phyloP scores from a whole-genome alignment of 192 early-diverging fungal species.

The Linnemannia zychae region DNA sequence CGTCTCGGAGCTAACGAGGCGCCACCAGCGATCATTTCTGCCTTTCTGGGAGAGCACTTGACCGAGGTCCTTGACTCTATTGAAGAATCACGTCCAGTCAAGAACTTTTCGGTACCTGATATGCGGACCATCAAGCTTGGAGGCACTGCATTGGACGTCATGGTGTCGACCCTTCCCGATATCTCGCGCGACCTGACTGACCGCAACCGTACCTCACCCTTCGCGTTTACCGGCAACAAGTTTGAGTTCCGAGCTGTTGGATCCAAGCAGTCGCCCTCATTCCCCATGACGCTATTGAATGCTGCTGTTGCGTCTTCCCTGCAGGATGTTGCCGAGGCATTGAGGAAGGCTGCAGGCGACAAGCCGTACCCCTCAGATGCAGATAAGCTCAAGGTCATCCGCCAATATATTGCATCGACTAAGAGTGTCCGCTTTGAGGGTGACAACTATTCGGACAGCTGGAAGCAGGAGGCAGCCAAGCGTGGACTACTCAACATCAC shows the following conservation, averaged over 20 bases:
- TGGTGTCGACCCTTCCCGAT: conserved; percentile 91
- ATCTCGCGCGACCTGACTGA: conserved; percentile 97
- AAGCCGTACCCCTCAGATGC: conserved; percentile 81
- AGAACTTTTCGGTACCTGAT: conserved; percentile 88
- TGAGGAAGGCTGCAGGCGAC: conserved; percentile 83
- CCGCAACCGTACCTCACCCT: conserved; percentile 98
- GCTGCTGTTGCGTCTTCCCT: conserved; percentile 88
- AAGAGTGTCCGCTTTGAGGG: conserved; percentile 95
- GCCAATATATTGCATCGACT: conserved; percentile 79
- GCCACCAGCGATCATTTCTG: conserved; percentile 96
- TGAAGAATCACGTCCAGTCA: conserved; percentile 86
- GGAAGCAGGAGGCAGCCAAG: conserved; percentile 89
- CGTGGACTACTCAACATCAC: conserved; percentile 97
- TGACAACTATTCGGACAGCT: conserved; percentile 95
- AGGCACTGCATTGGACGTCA: conserved; percentile 93
- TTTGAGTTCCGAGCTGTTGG: conserved; percentile 99
- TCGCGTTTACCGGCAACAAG: conserved; percentile 99
- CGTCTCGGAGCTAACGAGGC: conserved; percentile 98
- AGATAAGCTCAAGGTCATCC: conserved; percentile 90
- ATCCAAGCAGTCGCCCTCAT: conserved; percentile 96
- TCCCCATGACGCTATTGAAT: conserved; percentile 94
- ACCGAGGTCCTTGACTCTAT: conserved; percentile 93
- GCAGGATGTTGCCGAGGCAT: conserved; percentile 74
- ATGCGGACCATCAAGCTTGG: conserved; percentile 92
- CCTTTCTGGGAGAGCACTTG: conserved; percentile 95